Base-by-base conservation (phyloP, 129 eudicot genomes). In the Tanacetum coccineum region DNA sequence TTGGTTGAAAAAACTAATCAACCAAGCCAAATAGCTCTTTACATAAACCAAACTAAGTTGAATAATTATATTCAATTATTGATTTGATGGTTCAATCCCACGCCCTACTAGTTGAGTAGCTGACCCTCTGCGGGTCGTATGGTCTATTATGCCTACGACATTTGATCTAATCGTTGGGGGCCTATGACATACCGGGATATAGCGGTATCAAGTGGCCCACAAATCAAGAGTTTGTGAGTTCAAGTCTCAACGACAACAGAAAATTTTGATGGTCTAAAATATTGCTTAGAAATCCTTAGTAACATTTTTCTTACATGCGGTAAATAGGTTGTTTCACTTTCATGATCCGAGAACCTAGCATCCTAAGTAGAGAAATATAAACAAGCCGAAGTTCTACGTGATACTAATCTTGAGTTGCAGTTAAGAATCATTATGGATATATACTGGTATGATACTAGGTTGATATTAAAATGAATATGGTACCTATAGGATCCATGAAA, bases 61-160 rank as follows among this genome's bases (percentile, higher is more conserved):
- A 67, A 40, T 17, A 30, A 52, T 67, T 32, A 1, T 11, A 40
- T 28, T 13, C 7, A 67, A 52, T 67, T 52, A 36, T 40, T 67
- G 36, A 52, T 17, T 30, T 56, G 48, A 67, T 62, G 6, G 30
- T 40, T 36, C 52, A 62, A 40, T 26, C 30, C 15, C 50, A 62
- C 30, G 40, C 51, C 28, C 15, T 40, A 40, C 28, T 56, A 56
- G 36, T 20, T 56, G 62, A 56, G 15, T 19, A 54, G 30, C 7
- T 32, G 64, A 13, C 40, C 63, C 40, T 58, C 42, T 8, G 15
- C 26, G 9, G 63, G 62, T 13, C 62, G 1, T 21, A 11, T 57
- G 44, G 45, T 28, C 45, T 60, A 60, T 60, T 32, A 59, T 59
- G 47, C 1, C 8, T 14, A 28, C 2, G 64, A 59, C 17, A 59